Evolutionary conservation across 176 grass and related monocot species (phyloP).

Genomic region (Hyparrhenia diplandra): DNA sequence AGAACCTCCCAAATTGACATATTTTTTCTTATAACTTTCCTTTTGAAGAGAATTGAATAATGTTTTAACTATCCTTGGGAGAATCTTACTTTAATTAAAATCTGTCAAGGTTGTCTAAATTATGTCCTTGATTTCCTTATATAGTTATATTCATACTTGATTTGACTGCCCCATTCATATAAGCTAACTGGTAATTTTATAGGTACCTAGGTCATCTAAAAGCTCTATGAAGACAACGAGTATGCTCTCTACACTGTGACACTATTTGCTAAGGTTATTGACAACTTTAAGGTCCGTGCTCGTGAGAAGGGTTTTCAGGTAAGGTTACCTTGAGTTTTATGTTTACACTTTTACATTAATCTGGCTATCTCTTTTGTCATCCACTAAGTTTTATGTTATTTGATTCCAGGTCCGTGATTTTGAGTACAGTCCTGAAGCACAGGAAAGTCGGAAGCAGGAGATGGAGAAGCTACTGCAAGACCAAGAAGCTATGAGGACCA

Average conservation of each 20-base stretch:
- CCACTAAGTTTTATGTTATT: constrained; percentile 12
- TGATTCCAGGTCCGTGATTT: constrained; percentile 75
- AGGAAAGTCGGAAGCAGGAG: constrained; percentile 80
- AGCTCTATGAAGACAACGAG: constrained; percentile 75
- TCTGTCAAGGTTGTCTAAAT: no score
- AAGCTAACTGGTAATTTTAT: constrained; percentile 29
- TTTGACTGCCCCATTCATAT: not conserved
- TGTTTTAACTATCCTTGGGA: constrained; percentile 1
- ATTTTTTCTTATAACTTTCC: not conserved
- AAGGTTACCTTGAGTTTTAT: constrained; percentile 11
- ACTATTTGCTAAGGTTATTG: constrained; percentile 77
- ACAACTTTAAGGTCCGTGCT: constrained; percentile 79
- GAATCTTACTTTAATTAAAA: not conserved
- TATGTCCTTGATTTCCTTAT: not conserved
- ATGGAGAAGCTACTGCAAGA: constrained; percentile 85
- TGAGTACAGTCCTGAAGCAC: constrained; percentile 84
- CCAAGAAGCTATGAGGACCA: constrained; percentile 74
- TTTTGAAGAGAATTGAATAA: not conserved
- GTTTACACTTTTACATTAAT: not conserved
- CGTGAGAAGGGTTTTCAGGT: constrained; percentile 95
- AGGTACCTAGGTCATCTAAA: constrained; percentile 91
- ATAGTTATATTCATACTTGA: not conserved
- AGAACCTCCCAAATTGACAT: not conserved
- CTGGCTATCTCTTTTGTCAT: not conserved
- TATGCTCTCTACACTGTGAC: constrained; percentile 93